These are phyloP conservation scores for Acrodontium crateriforme DNA, from an alignment of 2,329 filamentous ascomycete species.

Conservation along the genomic window DNA sequence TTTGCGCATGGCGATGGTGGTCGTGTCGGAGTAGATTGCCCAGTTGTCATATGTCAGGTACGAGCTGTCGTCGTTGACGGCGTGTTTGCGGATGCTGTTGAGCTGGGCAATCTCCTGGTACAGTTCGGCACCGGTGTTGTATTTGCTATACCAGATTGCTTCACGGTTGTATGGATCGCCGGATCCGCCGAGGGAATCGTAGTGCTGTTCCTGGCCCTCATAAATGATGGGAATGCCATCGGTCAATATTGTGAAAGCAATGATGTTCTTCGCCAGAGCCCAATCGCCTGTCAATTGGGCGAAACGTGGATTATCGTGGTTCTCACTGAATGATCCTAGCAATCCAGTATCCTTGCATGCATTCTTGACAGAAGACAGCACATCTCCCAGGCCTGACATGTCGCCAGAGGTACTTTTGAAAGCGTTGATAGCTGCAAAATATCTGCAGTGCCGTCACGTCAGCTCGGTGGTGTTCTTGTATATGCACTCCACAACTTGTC, in stretches of 20 bases:
- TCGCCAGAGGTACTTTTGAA: conserved; percentile 24
- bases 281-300: conserved; percentile 38
- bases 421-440: conserved; percentile 22
- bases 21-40: conserved; percentile 26
- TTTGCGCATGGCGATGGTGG: conserved; percentile 35
- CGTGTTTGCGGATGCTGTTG: conserved; percentile 38
- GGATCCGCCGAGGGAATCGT: conserved; percentile 15
- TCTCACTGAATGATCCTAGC: conserved; percentile 27
- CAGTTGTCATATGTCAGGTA: conserved; percentile 30
- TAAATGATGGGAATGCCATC: conserved; percentile 53
- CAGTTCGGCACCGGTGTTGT: conserved; percentile 27
- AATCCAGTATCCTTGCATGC: conserved; percentile 25
- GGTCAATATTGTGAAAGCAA: conserved; percentile 47
- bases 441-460: conserved; percentile 11
- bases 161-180: conserved; percentile 26
- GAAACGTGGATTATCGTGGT: conserved; percentile 26
- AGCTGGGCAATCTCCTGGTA: conserved; percentile 30
- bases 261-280: conserved; percentile 45
- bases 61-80: conserved; percentile 24
- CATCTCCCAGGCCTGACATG: conserved; percentile 25
- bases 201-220: conserved; percentile 52
- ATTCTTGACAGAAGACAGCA: conserved; percentile 20
- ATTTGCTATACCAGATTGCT: conserved; percentile 28
- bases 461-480: not conserved
- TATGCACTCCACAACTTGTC: not conserved